These are phyloP conservation scores for Fragaria vesca DNA, from an alignment of 306 rosid species.

Conservation along the genomic window DNA sequence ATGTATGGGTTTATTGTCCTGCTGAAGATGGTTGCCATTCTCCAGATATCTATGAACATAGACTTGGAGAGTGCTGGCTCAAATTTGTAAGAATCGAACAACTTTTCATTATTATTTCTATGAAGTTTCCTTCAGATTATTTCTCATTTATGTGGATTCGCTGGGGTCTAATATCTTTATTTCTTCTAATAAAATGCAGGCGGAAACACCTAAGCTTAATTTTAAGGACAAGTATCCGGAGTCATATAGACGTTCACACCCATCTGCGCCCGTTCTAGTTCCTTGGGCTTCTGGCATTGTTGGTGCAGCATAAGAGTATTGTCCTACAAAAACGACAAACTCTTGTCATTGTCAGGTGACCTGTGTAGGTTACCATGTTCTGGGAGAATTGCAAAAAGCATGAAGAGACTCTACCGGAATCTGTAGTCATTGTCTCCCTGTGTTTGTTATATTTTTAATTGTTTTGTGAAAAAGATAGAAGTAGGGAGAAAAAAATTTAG, in stretches of 20 bases:
- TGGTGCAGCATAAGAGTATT: slow-evolving; percentile 23
- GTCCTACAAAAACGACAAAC: neutral
- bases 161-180: slow-evolving; percentile 23
- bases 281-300: slow-evolving; percentile 87
- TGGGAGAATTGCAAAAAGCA: slow-evolving; percentile 21
- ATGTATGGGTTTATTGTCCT: slow-evolving; percentile 96
- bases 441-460: slow-evolving; percentile 23
- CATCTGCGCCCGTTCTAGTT: slow-evolving; percentile 63
- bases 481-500: slow-evolving; percentile 19
- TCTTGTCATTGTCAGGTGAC: slow-evolving; percentile 18
- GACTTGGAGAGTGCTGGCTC: slow-evolving; percentile 88
- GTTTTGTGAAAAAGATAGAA: slow-evolving; percentile 7
- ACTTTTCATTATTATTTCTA: neutral
- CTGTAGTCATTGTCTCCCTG: slow-evolving; percentile 21
- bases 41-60: slow-evolving; percentile 82
- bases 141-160: slow-evolving; percentile 5
- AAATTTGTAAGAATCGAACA: slow-evolving; percentile 65
- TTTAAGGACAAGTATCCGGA: slow-evolving; percentile 76
- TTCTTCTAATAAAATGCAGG: slow-evolving; percentile 47
- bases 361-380: slow-evolving; percentile 18
- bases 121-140: neutral
- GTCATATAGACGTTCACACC: slow-evolving; percentile 58
- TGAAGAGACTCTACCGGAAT: slow-evolving; percentile 26
- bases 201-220: slow-evolving; percentile 61
- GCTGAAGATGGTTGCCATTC: slow-evolving; percentile 84